Evolutionary conservation across 148 eudicot genomes (phyloP).

Genomic region (Rhododendron mucronatum): DNA sequence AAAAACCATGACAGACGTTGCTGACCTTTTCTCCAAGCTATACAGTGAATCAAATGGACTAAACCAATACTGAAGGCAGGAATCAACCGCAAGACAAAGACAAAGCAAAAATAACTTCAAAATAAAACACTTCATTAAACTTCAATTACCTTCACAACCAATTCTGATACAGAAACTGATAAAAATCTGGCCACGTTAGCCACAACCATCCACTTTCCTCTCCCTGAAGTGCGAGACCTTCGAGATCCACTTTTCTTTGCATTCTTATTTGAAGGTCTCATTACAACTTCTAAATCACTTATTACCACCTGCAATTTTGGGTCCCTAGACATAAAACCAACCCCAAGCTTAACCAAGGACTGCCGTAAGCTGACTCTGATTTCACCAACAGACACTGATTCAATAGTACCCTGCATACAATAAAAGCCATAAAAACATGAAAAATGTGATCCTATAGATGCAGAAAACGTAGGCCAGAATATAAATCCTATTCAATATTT

Average conservation of each 20-base stretch:
- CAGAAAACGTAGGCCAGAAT: slow-evolving; percentile 7
- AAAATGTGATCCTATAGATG: slow-evolving; percentile 9
- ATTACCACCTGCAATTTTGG: slow-evolving; percentile 84
- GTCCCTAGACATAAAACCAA: slow-evolving; percentile 83
- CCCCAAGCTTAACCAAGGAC: slow-evolving; percentile 89
- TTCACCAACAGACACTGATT: slow-evolving; percentile 88
- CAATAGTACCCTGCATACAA: slow-evolving; percentile 77
- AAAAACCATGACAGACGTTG: not conserved
- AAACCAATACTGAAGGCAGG: not conserved
- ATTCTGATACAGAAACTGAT: slow-evolving; percentile 77
- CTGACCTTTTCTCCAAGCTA: not conserved
- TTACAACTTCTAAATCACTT: slow-evolving; percentile 76
- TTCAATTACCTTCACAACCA: slow-evolving; percentile 65
- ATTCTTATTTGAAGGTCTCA: slow-evolving; percentile 57
- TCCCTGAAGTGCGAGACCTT: slow-evolving; percentile 62
- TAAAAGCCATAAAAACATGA: slow-evolving; percentile 15
- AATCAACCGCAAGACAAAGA: not conserved
- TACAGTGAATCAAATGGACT: not conserved
- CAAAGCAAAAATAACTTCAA: not conserved
- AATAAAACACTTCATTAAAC: not conserved
- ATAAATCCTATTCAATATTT: slow-evolving; percentile 1
- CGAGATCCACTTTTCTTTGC: slow-evolving; percentile 44
- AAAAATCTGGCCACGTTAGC: slow-evolving; percentile 86
- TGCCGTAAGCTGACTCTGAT: slow-evolving; percentile 87
- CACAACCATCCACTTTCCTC: slow-evolving; percentile 89